Percentiles rank a stretch among this genome's conserved stretches.
Conservation (phyloP, 192 early-diverging fungal species). For the Linnemannia hyalina region DNA sequence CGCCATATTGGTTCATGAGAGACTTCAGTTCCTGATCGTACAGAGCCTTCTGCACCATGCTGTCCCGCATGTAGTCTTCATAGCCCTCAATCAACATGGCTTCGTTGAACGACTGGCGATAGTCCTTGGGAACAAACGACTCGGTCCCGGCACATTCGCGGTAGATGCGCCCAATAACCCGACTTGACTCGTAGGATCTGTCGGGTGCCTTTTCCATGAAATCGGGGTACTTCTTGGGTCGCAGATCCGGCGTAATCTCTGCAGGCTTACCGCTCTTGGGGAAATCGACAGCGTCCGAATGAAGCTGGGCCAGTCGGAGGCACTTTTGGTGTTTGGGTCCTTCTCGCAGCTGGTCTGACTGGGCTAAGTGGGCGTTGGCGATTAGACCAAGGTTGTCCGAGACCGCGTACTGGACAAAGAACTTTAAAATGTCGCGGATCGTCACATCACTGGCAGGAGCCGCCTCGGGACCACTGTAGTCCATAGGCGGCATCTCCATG, state of each 20-base stretch:
- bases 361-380: conserved; percentile 76
- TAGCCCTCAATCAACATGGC: conserved; percentile 62
- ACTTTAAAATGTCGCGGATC: conserved; percentile 64
- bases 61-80: conserved; percentile 66
- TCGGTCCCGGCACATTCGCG: conserved; percentile 58
- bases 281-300: conserved; percentile 83
- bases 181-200: conserved; percentile 63
- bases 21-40: conserved; percentile 70
- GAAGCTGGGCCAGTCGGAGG: conserved; percentile 71
- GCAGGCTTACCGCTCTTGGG: conserved; percentile 77
- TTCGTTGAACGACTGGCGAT: conserved; percentile 53
- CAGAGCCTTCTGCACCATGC: conserved; percentile 41
- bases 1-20: conserved; percentile 77
- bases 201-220: conserved; percentile 80
- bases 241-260: conserved; percentile 53
- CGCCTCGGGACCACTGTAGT: conserved; percentile 60
- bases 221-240: conserved; percentile 68
- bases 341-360: conserved; percentile 61
- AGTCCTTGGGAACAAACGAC: conserved; percentile 60
- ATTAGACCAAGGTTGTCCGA: conserved; percentile 76
- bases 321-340: conserved; percentile 69
- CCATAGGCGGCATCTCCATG: conserved; percentile 62
- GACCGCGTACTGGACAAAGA: conserved; percentile 77
- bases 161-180: conserved; percentile 69
- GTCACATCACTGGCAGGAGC: conserved; percentile 55